Base-by-base conservation (phyloP, 148 eudicot genomes). In the Spergularia marina region DNA sequence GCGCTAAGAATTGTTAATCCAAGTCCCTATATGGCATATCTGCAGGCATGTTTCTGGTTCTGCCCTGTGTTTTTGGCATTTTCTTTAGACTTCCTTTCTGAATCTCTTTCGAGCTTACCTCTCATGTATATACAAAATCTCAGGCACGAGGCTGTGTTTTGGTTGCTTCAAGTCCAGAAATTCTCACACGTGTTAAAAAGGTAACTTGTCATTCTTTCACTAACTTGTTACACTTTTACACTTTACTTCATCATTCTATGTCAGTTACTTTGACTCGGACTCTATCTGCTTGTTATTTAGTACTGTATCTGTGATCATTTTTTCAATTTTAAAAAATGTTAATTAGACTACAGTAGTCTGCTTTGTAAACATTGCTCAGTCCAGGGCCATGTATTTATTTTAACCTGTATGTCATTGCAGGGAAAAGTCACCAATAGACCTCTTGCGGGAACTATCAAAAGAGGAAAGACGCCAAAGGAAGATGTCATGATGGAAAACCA, bases 81-180 rank as follows among this genome's bases (percentile, higher is more conserved):
- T 68, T 59, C 16, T 47, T 53, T 18, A 4, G 21, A 18, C 34
- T 13, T 52, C 56, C 65, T 56, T 52, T 73, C 34, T 21, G 62
- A 23, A 30, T 59, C 23, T 20, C 49, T 25, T 53, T 65, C 17
- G 3, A 15, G 58, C 73, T 72, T 62, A 71, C 68, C 49, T 36
- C 51, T 80, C 47, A 57, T 44, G 13, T 25, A 21, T 72, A 70
- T 30, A 57, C 47, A 77, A 69, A 67, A 74, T 83, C 39, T 71
- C 86, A 96, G 99, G 98, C 99, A 54, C 88, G 99, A 77, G 99
- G 99, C 66, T 92, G 90, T 78, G 89, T 96, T 60, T 81, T 96
- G 78, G 99, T 96, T 91, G 98, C 95, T 78, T 96, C 99, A 80
- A 96, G 99, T 84, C 99, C 99, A 11, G 99, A 96, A 83, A 96